Conservation (phyloP, 441 rosid species). For the Eutrema salsugineum region DNA sequence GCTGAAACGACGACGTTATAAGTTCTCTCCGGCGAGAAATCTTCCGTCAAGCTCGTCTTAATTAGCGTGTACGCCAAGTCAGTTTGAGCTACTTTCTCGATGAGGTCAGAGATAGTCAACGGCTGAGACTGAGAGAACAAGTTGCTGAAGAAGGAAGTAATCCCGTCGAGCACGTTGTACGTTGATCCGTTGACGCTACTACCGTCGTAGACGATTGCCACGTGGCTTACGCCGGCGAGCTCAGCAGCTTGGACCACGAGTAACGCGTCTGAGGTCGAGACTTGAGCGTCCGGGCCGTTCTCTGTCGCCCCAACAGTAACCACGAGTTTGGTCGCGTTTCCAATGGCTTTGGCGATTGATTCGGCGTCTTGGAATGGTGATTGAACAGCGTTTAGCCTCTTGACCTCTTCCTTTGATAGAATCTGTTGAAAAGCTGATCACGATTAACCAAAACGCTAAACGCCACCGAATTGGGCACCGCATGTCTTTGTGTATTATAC, state of each 20-base stretch:
- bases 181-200: constrained; percentile 49
- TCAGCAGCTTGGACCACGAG: constrained; percentile 78
- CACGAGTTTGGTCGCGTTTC: constrained; percentile 90
- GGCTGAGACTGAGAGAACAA: constrained; percentile 63
- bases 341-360: constrained; percentile 94
- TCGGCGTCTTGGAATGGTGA: constrained; percentile 65
- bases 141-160: constrained; percentile 74
- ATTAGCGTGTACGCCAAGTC: constrained; percentile 78
- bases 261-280: constrained; percentile 69
- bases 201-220: constrained; percentile 68
- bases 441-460: constrained; percentile 5
- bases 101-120: constrained; percentile 55
- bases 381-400: constrained; percentile 81
- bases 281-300: constrained; percentile 63
- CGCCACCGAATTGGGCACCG: background rate
- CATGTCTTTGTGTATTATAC: background rate
- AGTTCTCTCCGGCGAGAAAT: constrained; percentile 69
- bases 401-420: constrained; percentile 76
- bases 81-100: constrained; percentile 63
- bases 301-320: constrained; percentile 74
- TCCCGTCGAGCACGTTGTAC: constrained; percentile 73
- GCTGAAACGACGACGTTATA: constrained; percentile 74
- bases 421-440: constrained; percentile 41
- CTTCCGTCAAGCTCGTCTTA: constrained; percentile 73
- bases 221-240: constrained; percentile 83